phyloP scores from a whole-genome alignment of 1,284 basidiomycete genomes.

The Papiliotrema flavescens region DNA sequence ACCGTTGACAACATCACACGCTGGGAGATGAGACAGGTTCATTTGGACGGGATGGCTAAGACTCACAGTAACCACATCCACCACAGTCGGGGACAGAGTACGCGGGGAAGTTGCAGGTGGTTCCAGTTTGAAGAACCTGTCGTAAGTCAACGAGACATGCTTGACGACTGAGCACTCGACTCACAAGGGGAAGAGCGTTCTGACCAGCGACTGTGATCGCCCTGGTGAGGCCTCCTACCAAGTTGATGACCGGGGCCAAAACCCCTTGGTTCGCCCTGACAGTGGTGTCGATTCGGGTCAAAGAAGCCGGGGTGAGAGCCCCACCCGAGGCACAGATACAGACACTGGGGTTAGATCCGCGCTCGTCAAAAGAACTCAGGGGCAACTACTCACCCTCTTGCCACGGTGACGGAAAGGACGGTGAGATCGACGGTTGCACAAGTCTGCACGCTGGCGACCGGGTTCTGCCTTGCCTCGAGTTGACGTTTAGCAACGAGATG shows the following conservation, averaged over 20 bases:
- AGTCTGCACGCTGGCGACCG: no score
- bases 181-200: not conserved
- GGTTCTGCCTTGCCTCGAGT: no score
- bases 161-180: not conserved
- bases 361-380: no score
- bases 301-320: slow-evolving; percentile 5
- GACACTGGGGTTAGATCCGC: slow-evolving; percentile 3
- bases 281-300: not conserved
- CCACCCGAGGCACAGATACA: slow-evolving; percentile 9
- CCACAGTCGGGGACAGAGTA: slow-evolving; percentile 6
- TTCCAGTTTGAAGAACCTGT: not conserved
- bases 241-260: not conserved
- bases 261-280: not conserved
- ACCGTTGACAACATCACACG: not conserved
- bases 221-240: not conserved
- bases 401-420: no score
- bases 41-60: not conserved
- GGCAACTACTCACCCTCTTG: no score
- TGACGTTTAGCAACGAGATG: no score
- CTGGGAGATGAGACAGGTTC: not conserved
- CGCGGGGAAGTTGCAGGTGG: slow-evolving; percentile 1
- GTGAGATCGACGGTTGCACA: no score
- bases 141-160: not conserved
- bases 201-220: not conserved
- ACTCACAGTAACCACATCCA: slow-evolving; percentile 8